phyloP scores from a whole-genome alignment of 768 basidiomycete genomes.

The Tylopilus cervinicoccineus region DNA sequence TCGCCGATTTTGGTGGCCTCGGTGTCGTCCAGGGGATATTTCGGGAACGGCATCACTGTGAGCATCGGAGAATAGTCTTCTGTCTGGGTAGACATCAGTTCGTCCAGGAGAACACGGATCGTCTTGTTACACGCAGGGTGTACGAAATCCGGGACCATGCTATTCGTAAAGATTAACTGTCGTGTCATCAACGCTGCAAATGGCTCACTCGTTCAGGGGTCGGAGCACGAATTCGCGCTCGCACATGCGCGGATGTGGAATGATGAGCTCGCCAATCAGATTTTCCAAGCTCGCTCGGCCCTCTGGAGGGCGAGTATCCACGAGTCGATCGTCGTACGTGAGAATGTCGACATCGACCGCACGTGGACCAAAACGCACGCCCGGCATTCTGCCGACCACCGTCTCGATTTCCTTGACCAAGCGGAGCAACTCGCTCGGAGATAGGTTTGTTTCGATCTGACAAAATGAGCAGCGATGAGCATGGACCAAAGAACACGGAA shows the following conservation, averaged over 20 bases:
- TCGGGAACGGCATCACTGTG: constrained; percentile 75
- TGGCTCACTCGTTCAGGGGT: constrained; percentile 75
- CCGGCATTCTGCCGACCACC: constrained; percentile 72
- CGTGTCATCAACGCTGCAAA: background rate
- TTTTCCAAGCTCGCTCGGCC: constrained; percentile 51
- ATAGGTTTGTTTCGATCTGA: constrained; percentile 72
- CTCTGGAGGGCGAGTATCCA: constrained; percentile 51
- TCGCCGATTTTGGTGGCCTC: constrained; percentile 1
- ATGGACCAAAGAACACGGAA: background rate
- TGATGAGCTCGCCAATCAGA: constrained; percentile 62
- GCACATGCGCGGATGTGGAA: constrained; percentile 77
- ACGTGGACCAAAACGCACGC: constrained; percentile 82
- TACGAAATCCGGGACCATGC: constrained; percentile 72
- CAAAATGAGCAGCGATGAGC: background rate
- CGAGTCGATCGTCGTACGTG: constrained; percentile 57
- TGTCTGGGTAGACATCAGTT: constrained; percentile 32
- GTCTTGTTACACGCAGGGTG: constrained; percentile 58
- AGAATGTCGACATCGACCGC: constrained; percentile 88
- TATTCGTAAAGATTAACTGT: constrained; percentile 26
- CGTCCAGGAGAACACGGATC: constrained; percentile 43
- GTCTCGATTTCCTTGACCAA: constrained; percentile 72
- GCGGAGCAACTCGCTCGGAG: constrained; percentile 53
- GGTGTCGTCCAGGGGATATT: constrained; percentile 37
- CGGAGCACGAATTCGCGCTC: constrained; percentile 93
- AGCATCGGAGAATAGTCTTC: constrained; percentile 47